Evolutionary conservation across 345 rosid genomes (phyloP).

Genomic region (Eucalyptus regnans): DNA sequence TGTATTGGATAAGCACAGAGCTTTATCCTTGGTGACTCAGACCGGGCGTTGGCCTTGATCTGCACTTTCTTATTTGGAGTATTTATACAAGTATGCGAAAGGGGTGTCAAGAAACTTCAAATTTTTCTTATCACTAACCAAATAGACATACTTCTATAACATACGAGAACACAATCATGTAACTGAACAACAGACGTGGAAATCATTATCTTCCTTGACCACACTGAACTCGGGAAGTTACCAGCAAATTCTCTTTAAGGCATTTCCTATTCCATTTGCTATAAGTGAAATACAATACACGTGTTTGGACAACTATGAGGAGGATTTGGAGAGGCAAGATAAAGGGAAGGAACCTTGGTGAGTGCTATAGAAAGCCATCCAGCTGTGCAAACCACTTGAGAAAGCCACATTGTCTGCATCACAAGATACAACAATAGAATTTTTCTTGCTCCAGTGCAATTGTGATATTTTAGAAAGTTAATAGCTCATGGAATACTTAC

Average conservation of each 20-base stretch:
- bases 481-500: background rate
- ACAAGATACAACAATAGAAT: background rate
- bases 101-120: background rate
- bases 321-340: background rate
- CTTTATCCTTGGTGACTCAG: background rate
- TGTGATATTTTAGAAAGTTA: background rate
- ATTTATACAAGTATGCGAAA: background rate
- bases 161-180: background rate
- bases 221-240: background rate
- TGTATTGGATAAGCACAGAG: background rate
- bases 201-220: background rate
- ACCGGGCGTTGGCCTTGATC: background rate
- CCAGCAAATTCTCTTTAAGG: background rate
- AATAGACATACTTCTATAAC: background rate
- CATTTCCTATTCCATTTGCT: background rate
- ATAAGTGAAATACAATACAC: background rate
- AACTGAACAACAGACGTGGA: background rate
- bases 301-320: background rate
- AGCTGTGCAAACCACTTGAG: background rate
- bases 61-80: background rate
- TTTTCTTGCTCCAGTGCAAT: background rate
- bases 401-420: constrained; percentile 6
- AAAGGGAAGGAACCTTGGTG: background rate
- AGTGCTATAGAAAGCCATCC: constrained; percentile 11
- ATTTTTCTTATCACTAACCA: background rate